Conservation (phyloP, 306 rosid genomes). For the Malus sylvestris region DNA sequence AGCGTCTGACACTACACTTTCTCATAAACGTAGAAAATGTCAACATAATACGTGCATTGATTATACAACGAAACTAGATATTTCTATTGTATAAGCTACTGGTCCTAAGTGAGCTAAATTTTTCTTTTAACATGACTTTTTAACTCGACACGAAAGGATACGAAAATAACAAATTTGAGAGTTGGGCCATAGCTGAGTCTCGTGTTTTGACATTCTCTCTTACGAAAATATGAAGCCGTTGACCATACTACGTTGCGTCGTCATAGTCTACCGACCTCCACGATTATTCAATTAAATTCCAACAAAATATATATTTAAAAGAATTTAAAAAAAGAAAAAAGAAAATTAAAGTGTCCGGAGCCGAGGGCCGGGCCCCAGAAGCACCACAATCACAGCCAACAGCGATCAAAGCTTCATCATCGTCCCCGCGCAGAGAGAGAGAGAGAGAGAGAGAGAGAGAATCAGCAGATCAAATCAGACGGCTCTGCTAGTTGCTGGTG, state of each 20-base stretch:
- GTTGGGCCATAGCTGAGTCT: no score
- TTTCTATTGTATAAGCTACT: no score
- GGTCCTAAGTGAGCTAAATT: no score
- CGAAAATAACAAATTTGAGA: no score
- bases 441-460: background rate
- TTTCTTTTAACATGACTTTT: no score
- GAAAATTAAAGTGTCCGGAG: constrained; percentile 7
- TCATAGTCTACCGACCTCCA: background rate
- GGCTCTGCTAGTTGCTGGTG: background rate
- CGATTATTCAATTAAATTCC: background rate
- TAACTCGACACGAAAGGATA: no score
- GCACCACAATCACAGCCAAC: background rate
- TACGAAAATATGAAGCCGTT: background rate
- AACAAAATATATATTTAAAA: background rate
- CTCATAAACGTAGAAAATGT: no score
- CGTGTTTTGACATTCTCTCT: background rate
- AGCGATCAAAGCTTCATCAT: background rate
- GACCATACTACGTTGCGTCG: background rate
- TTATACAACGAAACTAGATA: no score
- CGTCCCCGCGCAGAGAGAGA: background rate
- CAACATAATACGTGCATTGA: background rate
- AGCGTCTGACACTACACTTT: no score
- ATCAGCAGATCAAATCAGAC: background rate
- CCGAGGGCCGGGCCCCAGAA: constrained; percentile 7
- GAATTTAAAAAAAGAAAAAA: background rate